These are phyloP conservation scores for Fistulifera solaris DNA, from an alignment of 108 stramenopile species.

Conservation along the genomic window DNA sequence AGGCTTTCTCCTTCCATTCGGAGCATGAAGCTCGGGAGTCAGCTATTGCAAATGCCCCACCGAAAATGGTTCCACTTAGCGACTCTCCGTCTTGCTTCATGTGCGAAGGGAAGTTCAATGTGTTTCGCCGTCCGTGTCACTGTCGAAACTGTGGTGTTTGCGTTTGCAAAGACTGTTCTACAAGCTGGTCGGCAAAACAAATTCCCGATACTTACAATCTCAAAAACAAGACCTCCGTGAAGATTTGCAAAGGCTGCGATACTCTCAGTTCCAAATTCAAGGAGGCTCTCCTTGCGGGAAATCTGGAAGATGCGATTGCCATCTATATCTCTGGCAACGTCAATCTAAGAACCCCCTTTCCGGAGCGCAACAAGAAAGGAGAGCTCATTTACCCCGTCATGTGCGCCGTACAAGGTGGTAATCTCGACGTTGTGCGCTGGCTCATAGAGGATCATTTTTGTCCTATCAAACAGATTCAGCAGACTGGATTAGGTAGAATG, in stretches of 20 bases:
- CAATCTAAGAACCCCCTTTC: slow-evolving; percentile 68
- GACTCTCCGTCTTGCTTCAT: slow-evolving; percentile 48
- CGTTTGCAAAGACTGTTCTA: slow-evolving; percentile 52
- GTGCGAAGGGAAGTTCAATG: slow-evolving; percentile 55
- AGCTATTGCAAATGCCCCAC: slow-evolving; percentile 81
- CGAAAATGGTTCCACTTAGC: slow-evolving; percentile 57
- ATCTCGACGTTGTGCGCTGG: slow-evolving; percentile 68
- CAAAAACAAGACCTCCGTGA: slow-evolving; percentile 44
- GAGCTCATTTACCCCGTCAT: slow-evolving; percentile 67
- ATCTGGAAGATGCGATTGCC: slow-evolving; percentile 57
- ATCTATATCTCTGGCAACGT: slow-evolving; percentile 74
- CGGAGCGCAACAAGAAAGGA: slow-evolving; percentile 30
- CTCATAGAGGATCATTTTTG: slow-evolving; percentile 73
- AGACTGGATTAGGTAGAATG: too few relatives aligned
- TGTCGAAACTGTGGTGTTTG: slow-evolving; percentile 77
- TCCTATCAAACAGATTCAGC: slow-evolving; percentile 45
- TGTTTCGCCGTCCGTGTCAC: slow-evolving; percentile 60
- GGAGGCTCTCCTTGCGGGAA: slow-evolving; percentile 52
- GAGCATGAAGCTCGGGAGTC: slow-evolving; percentile 78
- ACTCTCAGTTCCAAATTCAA: slow-evolving; percentile 42
- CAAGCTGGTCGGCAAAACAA: slow-evolving; percentile 47
- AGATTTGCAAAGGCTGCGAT: slow-evolving; percentile 64
- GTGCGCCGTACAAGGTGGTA: slow-evolving; percentile 67
- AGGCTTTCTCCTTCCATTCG: slow-evolving; percentile 66
- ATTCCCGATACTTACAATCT: slow-evolving; percentile 78